Conservation (phyloP, 202 grass and related monocot genomes). For the Musa balbisiana region DNA sequence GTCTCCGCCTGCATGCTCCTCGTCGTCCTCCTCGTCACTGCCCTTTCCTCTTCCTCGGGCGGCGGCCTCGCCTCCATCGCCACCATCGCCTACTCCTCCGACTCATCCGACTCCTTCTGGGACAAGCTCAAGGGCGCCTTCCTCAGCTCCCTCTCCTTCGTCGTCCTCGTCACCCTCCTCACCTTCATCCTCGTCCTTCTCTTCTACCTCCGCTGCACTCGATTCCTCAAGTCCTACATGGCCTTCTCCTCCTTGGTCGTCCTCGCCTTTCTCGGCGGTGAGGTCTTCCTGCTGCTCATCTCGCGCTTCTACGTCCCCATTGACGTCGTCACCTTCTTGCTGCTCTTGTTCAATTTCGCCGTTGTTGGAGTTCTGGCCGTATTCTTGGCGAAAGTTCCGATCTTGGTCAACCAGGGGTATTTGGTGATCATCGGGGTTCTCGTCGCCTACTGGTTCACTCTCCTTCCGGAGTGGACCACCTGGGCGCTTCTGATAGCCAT, state of each 20-base stretch:
- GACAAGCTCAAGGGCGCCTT: slow-evolving; percentile 62
- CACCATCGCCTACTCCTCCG: slow-evolving; percentile 25
- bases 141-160: slow-evolving; percentile 51
- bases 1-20: slow-evolving; percentile 93
- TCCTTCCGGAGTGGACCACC: slow-evolving; percentile 90
- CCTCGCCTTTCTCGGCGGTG: slow-evolving; percentile 59
- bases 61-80: slow-evolving; percentile 13
- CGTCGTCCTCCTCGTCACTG: slow-evolving; percentile 83
- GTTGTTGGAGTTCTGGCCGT: slow-evolving; percentile 52
- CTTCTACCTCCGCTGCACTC: slow-evolving; percentile 88
- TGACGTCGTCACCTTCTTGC: slow-evolving; percentile 52
- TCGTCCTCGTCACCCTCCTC: slow-evolving; percentile 52
- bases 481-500: slow-evolving; percentile 77
- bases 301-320: slow-evolving; percentile 53
- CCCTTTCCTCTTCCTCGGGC: slow-evolving; percentile 37
- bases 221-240: slow-evolving; percentile 75
- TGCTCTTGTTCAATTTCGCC: slow-evolving; percentile 65
- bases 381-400: slow-evolving; percentile 56
- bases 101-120: slow-evolving; percentile 26
- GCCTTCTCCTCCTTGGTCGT: slow-evolving; percentile 70
- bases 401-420: slow-evolving; percentile 71
- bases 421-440: slow-evolving; percentile 70
- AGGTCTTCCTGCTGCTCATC: slow-evolving; percentile 58
- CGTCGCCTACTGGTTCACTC: slow-evolving; percentile 88
- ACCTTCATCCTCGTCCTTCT: slow-evolving; percentile 93